Evolutionary conservation across 352 stramenopile species (phyloP).

Genomic region (Nothophytophthora sp.): DNA sequence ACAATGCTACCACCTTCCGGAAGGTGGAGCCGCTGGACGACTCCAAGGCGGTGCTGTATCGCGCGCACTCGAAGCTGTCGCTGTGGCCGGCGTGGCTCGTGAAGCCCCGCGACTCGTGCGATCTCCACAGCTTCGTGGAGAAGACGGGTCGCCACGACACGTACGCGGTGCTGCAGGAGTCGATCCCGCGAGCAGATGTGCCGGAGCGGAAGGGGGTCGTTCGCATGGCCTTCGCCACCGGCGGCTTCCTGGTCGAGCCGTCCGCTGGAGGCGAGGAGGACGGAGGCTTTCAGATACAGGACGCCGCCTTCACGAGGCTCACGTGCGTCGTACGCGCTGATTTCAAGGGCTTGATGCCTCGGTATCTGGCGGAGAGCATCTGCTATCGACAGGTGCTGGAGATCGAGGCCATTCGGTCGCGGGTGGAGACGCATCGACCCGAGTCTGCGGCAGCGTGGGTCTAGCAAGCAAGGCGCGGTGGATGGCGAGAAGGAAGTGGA

Average conservation of each 20-base stretch:
- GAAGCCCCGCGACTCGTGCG: slow-evolving; percentile 77
- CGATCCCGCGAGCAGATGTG: slow-evolving; percentile 63
- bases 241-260: slow-evolving; percentile 70
- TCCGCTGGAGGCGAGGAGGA: slow-evolving; percentile 21
- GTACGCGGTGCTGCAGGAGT: slow-evolving; percentile 70
- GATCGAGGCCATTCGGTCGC: slow-evolving; percentile 49
- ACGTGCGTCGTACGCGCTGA: slow-evolving; percentile 60
- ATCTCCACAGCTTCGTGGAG: slow-evolving; percentile 78
- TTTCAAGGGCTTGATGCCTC: slow-evolving; percentile 64
- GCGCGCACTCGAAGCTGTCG: slow-evolving; percentile 66
- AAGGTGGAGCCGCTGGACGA: slow-evolving; percentile 75
- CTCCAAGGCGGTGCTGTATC: slow-evolving; percentile 62
- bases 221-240: slow-evolving; percentile 74
- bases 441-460: slow-evolving; percentile 28
- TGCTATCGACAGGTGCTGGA: slow-evolving; percentile 75
- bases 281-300: background rate
- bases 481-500: slow-evolving; percentile 6
- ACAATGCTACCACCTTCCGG: slow-evolving; percentile 32
- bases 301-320: slow-evolving; percentile 33
- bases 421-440: slow-evolving; percentile 36
- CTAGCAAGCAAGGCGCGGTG: slow-evolving; percentile 1
- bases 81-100: slow-evolving; percentile 82
- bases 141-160: slow-evolving; percentile 64
- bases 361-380: slow-evolving; percentile 74
- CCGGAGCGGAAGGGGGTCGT: slow-evolving; percentile 68